Conservation (phyloP, 2,329 filamentous ascomycete genomes). For the Fusarium liriodendri region DNA sequence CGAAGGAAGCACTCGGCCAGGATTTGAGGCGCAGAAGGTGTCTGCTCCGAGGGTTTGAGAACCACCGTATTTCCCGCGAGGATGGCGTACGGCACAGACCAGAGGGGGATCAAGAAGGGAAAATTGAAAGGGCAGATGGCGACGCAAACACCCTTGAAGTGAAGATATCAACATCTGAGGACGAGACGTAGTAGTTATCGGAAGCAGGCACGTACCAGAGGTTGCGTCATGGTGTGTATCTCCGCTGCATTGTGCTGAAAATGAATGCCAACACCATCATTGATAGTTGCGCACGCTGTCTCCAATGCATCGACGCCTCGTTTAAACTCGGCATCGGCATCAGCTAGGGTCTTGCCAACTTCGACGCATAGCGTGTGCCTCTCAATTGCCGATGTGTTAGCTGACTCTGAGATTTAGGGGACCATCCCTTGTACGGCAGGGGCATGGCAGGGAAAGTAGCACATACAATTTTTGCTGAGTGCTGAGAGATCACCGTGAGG, state of each 20-base stretch:
- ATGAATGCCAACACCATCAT: too few relatives aligned
- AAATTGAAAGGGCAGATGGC: constrained; percentile 23
- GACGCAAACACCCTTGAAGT: not conserved
- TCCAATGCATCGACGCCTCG: not conserved
- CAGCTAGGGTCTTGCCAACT: not conserved
- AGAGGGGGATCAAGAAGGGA: constrained; percentile 35
- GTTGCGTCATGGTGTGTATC: not conserved
- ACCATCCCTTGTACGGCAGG: too few relatives aligned
- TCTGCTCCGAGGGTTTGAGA: constrained; percentile 61
- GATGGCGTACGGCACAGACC: constrained; percentile 29
- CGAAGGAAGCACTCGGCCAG: constrained; percentile 67
- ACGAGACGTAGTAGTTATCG: too few relatives aligned
- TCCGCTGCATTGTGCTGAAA: too few relatives aligned
- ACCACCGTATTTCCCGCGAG: constrained; percentile 31
- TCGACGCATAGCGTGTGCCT: not conserved
- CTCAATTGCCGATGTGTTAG: not conserved
- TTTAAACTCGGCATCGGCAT: not conserved
- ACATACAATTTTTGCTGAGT: not conserved
- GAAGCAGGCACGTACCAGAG: not conserved
- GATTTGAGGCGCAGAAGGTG: constrained; percentile 71
- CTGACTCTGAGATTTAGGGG: not conserved
- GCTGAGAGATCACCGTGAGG: not conserved
- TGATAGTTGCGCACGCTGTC: not conserved
- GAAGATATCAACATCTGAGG: too few relatives aligned
- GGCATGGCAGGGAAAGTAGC: too few relatives aligned